Base-by-base conservation (phyloP, 257 asterid genomes). In the Anisodus tanguticus region DNA sequence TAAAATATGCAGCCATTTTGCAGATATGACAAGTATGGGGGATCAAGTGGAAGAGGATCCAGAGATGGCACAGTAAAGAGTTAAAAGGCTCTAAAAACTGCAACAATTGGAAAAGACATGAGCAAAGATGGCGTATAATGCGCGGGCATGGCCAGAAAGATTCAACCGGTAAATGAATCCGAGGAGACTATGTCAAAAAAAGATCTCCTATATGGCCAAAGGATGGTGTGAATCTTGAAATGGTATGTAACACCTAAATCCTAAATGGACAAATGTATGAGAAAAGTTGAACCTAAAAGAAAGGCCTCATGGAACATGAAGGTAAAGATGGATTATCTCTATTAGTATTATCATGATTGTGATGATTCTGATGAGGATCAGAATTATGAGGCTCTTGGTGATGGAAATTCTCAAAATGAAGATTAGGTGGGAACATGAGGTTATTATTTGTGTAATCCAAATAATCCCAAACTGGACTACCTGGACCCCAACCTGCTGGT, bases 401-500 rank as follows among this genome's bases (percentile, higher is more conserved):
- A 31, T 31, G 35, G 35, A 81, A 58, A 86, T 85, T 86, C n/a
- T 83, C 90, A 54, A 92, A 91, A 79, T 93, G 93, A 57, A 94
- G 92, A 87, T 92, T 86, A 78, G 96, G 85, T 54, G 98, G 97
- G 43, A 91, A 86, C 82, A 92, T 26, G 78, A 93, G 90, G 86
- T 90, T 88, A 68, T 91, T 94, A 74, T 86, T 89, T 0, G 93
- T 39, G 82, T 41, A 41, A 41, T 92, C 98, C 13, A 90, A 84
- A 89, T 95, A 92, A 87, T 94, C 99, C 98, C 99, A 95, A 76
- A 90, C 95, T 3, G 98, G 92, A 82, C 97, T 95, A 5, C 89
- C 97, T 0, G 98, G 98, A 19, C 95, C 99, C 98, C 98, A 95
- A 12, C 94, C 94, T 15, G 91, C 92, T 59, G 97, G 97, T 64